Base-by-base conservation (phyloP, 352 stramenopile genomes). In the Pythium phragmitis region DNA sequence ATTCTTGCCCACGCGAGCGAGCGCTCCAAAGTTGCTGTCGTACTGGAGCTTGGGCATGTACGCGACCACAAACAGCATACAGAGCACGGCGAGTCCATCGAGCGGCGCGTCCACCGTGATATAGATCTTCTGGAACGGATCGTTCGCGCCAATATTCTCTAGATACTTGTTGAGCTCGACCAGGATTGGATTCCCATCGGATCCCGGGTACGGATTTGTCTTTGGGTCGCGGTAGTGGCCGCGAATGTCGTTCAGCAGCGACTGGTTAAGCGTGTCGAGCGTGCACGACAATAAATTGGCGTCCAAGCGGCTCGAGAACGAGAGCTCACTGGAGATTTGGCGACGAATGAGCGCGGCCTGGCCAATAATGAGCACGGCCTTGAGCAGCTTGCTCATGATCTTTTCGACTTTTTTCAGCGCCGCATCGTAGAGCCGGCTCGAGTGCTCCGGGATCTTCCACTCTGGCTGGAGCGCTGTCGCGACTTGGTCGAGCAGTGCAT, bases 41-140 rank as follows among this genome's bases (percentile, higher is more conserved):
- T 97, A 98, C 65, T 94, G 74, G n/a, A 98, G 77, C 57, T 98
- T 98, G 26, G 88, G 91, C 75, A 97, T 92, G 68, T 98, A 97
- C 6, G 87, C 85, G 28, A 98, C 76, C 33, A 98, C 83, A 67
- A 98, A 98, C 9, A 98, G 78, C 74, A 98, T 90, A 36, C 97
- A 88, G 39, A 97, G 79, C 7, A 91, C 77, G 26, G 92, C 83
- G n/a, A 98, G 76, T 3, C 88, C 89, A 47, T 98, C 88, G 16
- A 98, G 69, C 34, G 94, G 91, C 36, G 83, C 83, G 34, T 95
- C 87, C n/a, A 96, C 90, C 6, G 84, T 96, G 67, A 98, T 90
- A 71, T 98, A 98, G 48, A 98, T 95, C 68, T 97, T 98, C 65
- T 96, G 79, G 67, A 97, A 90, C 37, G 94, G 94, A 67, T 98